These are phyloP conservation scores for Excoecaria agallocha DNA, from an alignment of 345 rosid genomes.

Conservation along the genomic window DNA sequence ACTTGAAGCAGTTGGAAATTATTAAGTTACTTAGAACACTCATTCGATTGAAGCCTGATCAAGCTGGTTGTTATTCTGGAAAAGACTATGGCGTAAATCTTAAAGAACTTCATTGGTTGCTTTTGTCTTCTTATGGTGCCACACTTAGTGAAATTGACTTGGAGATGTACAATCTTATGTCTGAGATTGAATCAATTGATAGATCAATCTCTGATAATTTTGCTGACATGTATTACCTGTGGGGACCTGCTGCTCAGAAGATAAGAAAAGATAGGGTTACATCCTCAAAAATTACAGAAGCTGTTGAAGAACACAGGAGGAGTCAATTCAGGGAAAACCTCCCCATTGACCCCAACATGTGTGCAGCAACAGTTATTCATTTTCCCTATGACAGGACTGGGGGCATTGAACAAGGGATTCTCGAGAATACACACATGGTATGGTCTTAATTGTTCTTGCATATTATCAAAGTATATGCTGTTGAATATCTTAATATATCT, in stretches of 20 bases:
- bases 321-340: conserved; percentile 76
- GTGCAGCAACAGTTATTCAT: conserved; percentile 60
- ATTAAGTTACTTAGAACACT: conserved; percentile 66
- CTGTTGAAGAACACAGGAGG: conserved; percentile 46
- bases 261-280: conserved; percentile 47
- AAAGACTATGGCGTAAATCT: conserved; percentile 58
- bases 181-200: conserved; percentile 53
- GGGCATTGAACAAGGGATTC: conserved; percentile 5
- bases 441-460: neutral
- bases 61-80: conserved; percentile 31
- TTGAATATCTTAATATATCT: neutral
- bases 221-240: conserved; percentile 56
- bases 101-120: conserved; percentile 59
- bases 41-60: conserved; percentile 30
- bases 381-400: conserved; percentile 65
- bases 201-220: conserved; percentile 32
- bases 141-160: conserved; percentile 66
- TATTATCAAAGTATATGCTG: conserved; percentile 10
- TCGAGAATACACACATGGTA: conserved; percentile 13
- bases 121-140: conserved; percentile 87
- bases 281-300: conserved; percentile 39
- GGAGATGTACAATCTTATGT: conserved; percentile 66
- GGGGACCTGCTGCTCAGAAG: conserved; percentile 74
- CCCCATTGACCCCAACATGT: conserved; percentile 67
- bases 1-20: conserved; percentile 55